Conservation (phyloP, 805 yeast genomes). For the Metschnikowia cerradonensis region DNA sequence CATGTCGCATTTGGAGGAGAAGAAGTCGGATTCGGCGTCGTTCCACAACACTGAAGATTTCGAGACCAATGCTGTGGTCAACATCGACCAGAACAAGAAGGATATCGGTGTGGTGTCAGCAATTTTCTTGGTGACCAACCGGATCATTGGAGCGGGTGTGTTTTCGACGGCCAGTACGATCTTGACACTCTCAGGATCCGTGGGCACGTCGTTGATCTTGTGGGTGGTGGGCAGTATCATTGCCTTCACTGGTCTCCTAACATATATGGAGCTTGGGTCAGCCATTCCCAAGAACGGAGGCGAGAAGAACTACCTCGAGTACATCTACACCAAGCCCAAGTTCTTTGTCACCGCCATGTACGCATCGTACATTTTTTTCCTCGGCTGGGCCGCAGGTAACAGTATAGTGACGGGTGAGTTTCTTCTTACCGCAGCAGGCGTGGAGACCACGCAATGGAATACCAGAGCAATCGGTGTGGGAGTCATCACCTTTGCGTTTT, state of each 20-base stretch:
- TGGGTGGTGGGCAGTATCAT: conserved; percentile 75
- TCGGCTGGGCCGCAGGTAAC: conserved; percentile 87
- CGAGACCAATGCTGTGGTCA: conserved; percentile 23
- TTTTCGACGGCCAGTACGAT: conserved; percentile 20
- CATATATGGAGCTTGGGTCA: conserved; percentile 77
- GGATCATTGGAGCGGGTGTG: conserved; percentile 22
- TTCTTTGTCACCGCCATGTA: conserved; percentile 56
- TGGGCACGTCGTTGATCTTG: conserved; percentile 65
- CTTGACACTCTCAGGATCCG: conserved; percentile 51
- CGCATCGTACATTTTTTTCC: conserved; percentile 66
- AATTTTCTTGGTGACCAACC: conserved; percentile 16
- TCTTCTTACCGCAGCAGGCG: conserved; percentile 68
- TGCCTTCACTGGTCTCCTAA: conserved; percentile 47
- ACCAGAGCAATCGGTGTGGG: conserved; percentile 75
- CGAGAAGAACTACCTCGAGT: conserved; percentile 77
- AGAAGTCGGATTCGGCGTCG: conserved; percentile 11
- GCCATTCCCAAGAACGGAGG: conserved; percentile 81
- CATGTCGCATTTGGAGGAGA: conserved; percentile 14
- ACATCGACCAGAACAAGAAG: conserved; percentile 42
- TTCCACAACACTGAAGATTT: conserved; percentile 11
- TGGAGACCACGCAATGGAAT: conserved; percentile 67
- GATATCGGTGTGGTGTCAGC: conserved; percentile 45
- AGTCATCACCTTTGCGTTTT: conserved; percentile 65
- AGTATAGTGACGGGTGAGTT: conserved; percentile 78
- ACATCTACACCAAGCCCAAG: conserved; percentile 62